These are phyloP conservation scores for Scenedesmus sp. DNA, from an alignment of 163 green algal species.

Conservation along the genomic window DNA sequence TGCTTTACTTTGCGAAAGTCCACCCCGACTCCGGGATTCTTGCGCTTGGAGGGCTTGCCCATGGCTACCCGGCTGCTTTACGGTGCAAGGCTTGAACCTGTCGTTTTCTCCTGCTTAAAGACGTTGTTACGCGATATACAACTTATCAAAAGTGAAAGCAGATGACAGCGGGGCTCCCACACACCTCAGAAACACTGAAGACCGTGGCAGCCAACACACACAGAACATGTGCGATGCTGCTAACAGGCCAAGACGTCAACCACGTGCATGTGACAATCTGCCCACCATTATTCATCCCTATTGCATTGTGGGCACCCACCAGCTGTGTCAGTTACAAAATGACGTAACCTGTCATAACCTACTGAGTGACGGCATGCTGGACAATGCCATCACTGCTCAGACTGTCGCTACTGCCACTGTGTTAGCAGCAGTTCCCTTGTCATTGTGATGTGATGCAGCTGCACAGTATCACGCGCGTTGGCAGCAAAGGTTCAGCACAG, in stretches of 20 bases:
- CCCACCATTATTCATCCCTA: too few species aligned
- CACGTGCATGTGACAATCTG: neutral
- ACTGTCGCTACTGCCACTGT: neutral
- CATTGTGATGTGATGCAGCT: too few species aligned
- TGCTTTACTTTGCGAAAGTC: slow-evolving; percentile 91
- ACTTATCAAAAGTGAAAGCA: too few species aligned
- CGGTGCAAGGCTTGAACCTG: neutral
- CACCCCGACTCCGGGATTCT: slow-evolving; percentile 87
- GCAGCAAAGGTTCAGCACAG: too few species aligned
- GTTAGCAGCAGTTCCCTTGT: too few species aligned
- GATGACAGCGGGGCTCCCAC: too few species aligned
- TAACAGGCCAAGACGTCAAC: too few species aligned
- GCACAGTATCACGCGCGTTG: too few species aligned
- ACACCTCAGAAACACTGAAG: too few species aligned
- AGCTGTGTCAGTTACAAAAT: neutral
- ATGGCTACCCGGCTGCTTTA: slow-evolving; percentile 13
- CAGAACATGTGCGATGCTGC: too few species aligned
- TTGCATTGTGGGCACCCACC: neutral
- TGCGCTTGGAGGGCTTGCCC: slow-evolving; percentile 63
- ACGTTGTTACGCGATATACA: neutral
- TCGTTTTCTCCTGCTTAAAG: neutral
- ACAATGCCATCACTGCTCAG: neutral
- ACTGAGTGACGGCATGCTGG: neutral
- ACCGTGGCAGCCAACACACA: too few species aligned
- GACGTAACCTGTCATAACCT: neutral